Percentiles rank a stretch among this genome's conserved stretches.
phyloP scores from a whole-genome alignment of 1,139 yeast species.

The Protomyces inundatus region DNA sequence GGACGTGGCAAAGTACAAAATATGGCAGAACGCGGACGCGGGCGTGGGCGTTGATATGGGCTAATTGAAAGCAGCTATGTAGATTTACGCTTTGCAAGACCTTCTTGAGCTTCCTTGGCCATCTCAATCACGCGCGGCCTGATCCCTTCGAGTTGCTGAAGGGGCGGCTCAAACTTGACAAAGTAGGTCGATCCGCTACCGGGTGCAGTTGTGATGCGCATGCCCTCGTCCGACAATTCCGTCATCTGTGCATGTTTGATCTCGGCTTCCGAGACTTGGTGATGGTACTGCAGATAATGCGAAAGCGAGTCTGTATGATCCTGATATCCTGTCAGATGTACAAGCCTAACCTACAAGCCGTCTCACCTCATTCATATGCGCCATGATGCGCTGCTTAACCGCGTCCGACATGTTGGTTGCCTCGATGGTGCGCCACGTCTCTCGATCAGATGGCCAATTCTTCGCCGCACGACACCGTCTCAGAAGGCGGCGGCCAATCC shows the following conservation, averaged over 20 bases:
- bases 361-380: constrained; percentile 19
- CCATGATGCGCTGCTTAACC: constrained; percentile 13
- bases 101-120: constrained; percentile 13
- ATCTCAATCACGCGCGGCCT: constrained; percentile 20
- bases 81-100: neutral
- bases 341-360: too few species aligned
- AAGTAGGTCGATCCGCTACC: neutral
- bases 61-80: neutral
- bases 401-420: constrained; percentile 2
- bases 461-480: neutral
- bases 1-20: constrained; percentile 23
- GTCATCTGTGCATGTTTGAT: constrained; percentile 8
- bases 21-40: constrained; percentile 21
- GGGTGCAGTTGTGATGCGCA: neutral
- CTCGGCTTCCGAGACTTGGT: neutral
- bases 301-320: constrained; percentile 13
- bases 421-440: too few species aligned
- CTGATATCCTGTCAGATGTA: neutral
- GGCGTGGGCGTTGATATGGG: constrained; percentile 1
- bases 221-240: constrained; percentile 18
- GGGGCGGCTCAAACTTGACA: constrained; percentile 14
- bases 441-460: neutral
- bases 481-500: constrained; percentile 5
- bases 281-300: constrained; percentile 10
- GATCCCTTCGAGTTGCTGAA: constrained; percentile 4